Conservation (phyloP, 352 stramenopile genomes). For the Phytophthora hybrid region DNA sequence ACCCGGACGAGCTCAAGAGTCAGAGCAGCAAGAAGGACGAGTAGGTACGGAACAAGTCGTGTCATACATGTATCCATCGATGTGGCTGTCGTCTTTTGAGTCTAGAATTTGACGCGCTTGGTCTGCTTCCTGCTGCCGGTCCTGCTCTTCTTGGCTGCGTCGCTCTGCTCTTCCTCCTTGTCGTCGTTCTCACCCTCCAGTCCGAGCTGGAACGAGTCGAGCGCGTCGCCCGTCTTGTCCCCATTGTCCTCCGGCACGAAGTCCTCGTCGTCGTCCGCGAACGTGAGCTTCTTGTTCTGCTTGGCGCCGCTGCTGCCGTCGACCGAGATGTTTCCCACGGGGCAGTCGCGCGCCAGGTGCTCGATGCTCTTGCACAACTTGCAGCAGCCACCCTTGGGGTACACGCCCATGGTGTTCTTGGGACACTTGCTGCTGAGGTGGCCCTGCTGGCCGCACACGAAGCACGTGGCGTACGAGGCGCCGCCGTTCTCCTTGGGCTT, state of each 20-base stretch:
- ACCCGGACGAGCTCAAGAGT: slow-evolving; percentile 64
- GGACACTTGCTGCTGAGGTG: slow-evolving; percentile 90
- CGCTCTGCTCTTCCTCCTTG: slow-evolving; percentile 9
- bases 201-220: slow-evolving; percentile 56
- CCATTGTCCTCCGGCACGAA: slow-evolving; percentile 31
- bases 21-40: slow-evolving; percentile 40
- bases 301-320: slow-evolving; percentile 64
- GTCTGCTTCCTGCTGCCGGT: slow-evolving; percentile 27
- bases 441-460: slow-evolving; percentile 87
- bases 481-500: slow-evolving; percentile 71
- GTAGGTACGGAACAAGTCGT: neutral
- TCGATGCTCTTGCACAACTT: slow-evolving; percentile 87
- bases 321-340: slow-evolving; percentile 67
- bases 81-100: neutral
- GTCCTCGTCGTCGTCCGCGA: slow-evolving; percentile 66
- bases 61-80: neutral
- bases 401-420: slow-evolving; percentile 89
- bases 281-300: slow-evolving; percentile 86
- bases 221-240: slow-evolving; percentile 60
- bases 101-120: slow-evolving; percentile 66
- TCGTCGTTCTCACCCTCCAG: slow-evolving; percentile 51
- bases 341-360: slow-evolving; percentile 88
- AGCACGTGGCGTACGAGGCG: slow-evolving; percentile 84
- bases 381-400: slow-evolving; percentile 90
- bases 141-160: slow-evolving; percentile 16